Evolutionary conservation across 768 basidiomycete species (phyloP).

Genomic region (Boletus sp.): DNA sequence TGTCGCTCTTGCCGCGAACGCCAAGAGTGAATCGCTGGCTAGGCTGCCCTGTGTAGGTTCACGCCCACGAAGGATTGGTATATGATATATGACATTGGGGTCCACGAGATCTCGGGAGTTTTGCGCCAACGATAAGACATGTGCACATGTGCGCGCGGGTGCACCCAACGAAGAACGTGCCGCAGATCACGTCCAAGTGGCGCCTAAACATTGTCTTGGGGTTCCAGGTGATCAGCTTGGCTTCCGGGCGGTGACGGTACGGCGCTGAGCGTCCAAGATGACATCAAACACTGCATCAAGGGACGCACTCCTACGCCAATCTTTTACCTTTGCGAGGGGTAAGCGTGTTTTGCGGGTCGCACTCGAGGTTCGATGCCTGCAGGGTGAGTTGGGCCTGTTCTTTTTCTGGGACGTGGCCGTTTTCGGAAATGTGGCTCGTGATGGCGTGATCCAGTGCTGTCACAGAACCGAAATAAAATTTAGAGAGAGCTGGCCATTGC

Average conservation of each 20-base stretch:
- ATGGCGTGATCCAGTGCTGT: not conserved
- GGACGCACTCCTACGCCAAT: slow-evolving; percentile 7
- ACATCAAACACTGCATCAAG: slow-evolving; percentile 8
- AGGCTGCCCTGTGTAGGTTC: not conserved
- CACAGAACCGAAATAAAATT: not conserved
- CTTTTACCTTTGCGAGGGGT: slow-evolving; percentile 15
- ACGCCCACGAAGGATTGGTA: not conserved
- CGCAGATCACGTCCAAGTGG: not conserved
- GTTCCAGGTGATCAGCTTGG: not conserved
- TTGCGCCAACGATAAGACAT: not conserved
- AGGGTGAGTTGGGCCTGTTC: not conserved
- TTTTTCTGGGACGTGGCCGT: not conserved
- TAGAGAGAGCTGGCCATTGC: not conserved
- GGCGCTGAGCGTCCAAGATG: not conserved
- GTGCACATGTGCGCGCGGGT: too few relatives aligned
- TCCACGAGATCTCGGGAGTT: not conserved
- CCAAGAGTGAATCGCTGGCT: slow-evolving; percentile 7
- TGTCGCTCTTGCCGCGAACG: slow-evolving; percentile 5
- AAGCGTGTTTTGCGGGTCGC: not conserved
- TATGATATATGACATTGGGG: too few relatives aligned
- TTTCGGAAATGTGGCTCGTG: not conserved
- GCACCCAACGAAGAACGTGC: not conserved
- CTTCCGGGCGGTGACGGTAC: not conserved
- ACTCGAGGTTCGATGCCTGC: not conserved
- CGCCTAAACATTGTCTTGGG: not conserved